Base-by-base conservation (phyloP, 129 eudicot genomes). In the Flaveria bidentis region DNA sequence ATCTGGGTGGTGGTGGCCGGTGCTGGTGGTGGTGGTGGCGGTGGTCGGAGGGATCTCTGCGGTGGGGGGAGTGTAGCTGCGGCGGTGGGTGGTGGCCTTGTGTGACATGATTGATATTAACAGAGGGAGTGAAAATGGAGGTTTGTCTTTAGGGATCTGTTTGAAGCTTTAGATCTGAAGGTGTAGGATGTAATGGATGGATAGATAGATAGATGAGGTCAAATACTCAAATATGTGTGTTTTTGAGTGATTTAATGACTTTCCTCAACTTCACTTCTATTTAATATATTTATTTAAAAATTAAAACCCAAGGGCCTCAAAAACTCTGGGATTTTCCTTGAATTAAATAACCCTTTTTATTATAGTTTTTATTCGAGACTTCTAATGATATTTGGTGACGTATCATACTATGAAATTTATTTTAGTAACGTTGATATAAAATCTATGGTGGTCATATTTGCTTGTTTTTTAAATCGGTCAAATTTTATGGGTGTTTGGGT, bases 11-110 rank as follows among this genome's bases (percentile, higher is more conserved):
- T 51, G 72, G 14, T 11, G 47, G 47, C 10, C 2, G 2, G 33
- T 6, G 50, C 50, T 62, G 85, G 5, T 51, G 76, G 76, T 6
- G 50, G 62, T 62, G 85, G 36, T 51, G 76, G 76, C 52, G 51
- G 36, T 10, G 12, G 67, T 9, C 14, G 41, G 41, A 39, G 42
- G 67, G 67, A 13, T 61, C 17, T 13, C 33, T 12, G 63, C 51
- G 10, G 73, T 41, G 73, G 28, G 22, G 12, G 57, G 26, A 8
- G 25, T 9, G 42, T 73, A 73, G 57, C 23, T 61, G 22, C 69
- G 78, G 70, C 69, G 76, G 76, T 72, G 56, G 44, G 33, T 49
- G 74, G 63, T 51, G 76, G 76, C 53, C 39, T 8, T 22, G 44
- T 60, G 78, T 60, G 78, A 60, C 78, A 74, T 74, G 60, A 42